Evolutionary conservation across 192 early-diverging fungal genomes (phyloP).

Genomic region (Dimargaris xerosporica): DNA sequence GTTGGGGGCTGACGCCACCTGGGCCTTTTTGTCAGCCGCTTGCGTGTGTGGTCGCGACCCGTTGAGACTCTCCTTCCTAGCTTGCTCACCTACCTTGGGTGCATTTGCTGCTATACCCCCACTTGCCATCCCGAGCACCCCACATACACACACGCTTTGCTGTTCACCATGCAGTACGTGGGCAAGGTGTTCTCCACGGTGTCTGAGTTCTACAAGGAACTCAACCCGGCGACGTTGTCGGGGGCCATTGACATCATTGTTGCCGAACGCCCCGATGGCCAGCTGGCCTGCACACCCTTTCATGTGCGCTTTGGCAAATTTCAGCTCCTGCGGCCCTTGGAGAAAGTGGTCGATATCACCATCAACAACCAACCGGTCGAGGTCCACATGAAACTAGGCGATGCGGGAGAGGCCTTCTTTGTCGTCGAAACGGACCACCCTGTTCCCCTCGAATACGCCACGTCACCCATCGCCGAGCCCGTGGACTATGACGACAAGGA

Average conservation of each 20-base stretch:
- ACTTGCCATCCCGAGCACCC: too few relatives aligned
- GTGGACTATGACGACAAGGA: constrained; percentile 7
- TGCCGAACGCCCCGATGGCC: constrained; percentile 67
- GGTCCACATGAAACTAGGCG: constrained; percentile 92
- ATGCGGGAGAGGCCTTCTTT: constrained; percentile 96
- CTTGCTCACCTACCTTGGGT: too few relatives aligned
- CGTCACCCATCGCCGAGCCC: constrained; percentile 71
- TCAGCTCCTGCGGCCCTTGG: constrained; percentile 73
- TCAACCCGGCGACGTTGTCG: constrained; percentile 92
- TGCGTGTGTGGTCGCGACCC: too few relatives aligned
- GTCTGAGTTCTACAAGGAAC: constrained; percentile 81
- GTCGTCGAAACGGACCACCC: constrained; percentile 83
- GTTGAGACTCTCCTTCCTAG: too few relatives aligned
- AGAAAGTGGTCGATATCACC: constrained; percentile 73
- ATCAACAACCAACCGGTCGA: constrained; percentile 66
- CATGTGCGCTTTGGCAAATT: constrained; percentile 98
- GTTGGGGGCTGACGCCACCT: too few relatives aligned
- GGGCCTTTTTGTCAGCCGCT: too few relatives aligned
- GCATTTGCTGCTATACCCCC: too few relatives aligned
- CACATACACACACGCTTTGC: too few relatives aligned
- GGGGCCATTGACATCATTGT: constrained; percentile 99
- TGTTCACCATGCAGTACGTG: constrained; percentile 43
- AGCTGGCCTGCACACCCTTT: constrained; percentile 84
- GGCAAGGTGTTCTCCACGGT: constrained; percentile 60
- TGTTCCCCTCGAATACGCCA: constrained; percentile 84